Conservation (phyloP, 2,329 filamentous ascomycete genomes). For the Clathrospora elynae region DNA sequence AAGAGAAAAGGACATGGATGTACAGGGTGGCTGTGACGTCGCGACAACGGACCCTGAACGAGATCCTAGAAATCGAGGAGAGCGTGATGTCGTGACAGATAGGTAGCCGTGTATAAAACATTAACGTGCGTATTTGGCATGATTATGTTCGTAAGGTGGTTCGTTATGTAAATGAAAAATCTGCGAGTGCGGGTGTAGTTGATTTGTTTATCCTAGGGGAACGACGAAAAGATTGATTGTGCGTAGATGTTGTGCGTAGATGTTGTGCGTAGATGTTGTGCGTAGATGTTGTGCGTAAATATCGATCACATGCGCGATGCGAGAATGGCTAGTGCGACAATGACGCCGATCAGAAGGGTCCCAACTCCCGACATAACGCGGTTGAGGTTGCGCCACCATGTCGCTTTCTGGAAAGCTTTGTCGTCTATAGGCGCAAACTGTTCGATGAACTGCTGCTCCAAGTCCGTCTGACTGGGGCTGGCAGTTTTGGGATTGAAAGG, state of each 20-base stretch:
- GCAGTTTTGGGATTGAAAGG: slow-evolving; percentile 61
- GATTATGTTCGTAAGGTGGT: slow-evolving; percentile 28
- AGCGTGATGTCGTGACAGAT: slow-evolving; percentile 29
- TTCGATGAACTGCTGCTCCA: slow-evolving; percentile 53
- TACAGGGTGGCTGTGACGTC: slow-evolving; percentile 29
- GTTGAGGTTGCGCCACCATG: slow-evolving; percentile 68
- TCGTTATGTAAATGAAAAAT: slow-evolving; percentile 27
- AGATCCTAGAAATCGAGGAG: slow-evolving; percentile 23
- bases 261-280: slow-evolving; percentile 11
- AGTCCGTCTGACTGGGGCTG: slow-evolving; percentile 42
- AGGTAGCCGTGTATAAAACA: slow-evolving; percentile 30
- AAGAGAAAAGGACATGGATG: slow-evolving; percentile 23
- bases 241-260: slow-evolving; percentile 10
- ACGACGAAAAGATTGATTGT: slow-evolving; percentile 5
- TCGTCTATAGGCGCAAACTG: slow-evolving; percentile 54
- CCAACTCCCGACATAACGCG: slow-evolving; percentile 65
- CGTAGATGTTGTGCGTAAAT: slow-evolving; percentile 15
- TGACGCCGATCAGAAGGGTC: slow-evolving; percentile 58
- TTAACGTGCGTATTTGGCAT: slow-evolving; percentile 40
- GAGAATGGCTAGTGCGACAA: slow-evolving; percentile 50
- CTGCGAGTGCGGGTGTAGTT: slow-evolving; percentile 11
- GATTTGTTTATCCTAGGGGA: slow-evolving; percentile 4
- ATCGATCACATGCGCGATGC: slow-evolving; percentile 44
- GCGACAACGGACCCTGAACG: slow-evolving; percentile 26
- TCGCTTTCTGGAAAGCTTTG: slow-evolving; percentile 62